Base-by-base conservation (phyloP, 257 asterid genomes). In the Solanum habrochaites region DNA sequence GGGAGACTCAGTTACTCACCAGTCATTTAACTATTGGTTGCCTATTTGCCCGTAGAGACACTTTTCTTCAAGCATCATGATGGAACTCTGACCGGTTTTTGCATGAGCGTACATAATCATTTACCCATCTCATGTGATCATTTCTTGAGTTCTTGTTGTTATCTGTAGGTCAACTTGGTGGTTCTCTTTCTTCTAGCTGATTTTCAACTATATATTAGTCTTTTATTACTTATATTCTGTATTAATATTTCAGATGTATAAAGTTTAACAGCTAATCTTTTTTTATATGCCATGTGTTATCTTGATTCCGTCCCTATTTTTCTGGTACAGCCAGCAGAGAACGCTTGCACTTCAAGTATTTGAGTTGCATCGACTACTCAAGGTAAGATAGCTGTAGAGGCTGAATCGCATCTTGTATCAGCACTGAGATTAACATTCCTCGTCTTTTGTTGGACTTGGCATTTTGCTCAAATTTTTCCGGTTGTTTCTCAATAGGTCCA, bases 281-380 rank as follows among this genome's bases (percentile, higher is more conserved):
- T 31, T 8, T 25, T 39, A 2, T 64, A 37, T 83, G 78, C 20
- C 32, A 25, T 73, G 12, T 39, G 37, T 67, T 49, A 16, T 71
- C 11, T 67, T 90, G 58, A 87, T 27, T 37, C 11, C 75, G 4
- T 69, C 27, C 66, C 31, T 72, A 14, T 78, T 62, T 11, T 47
- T 74, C 40, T 58, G 23, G 86, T 89, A 85, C 95, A 97, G 99
- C 85, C 99, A 95, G 85, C 99, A 95, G 90, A 89, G 98, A 89
- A 93, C 86, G 73, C 96, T 97, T 89, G 98, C 98, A n/a, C 95
- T 94, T 89, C 99, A 97, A 94, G 92, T 97, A 29, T 97, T 97
- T 45, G 99, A 97, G 94, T 91, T 97, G 98, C 99, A 97, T 88
- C 90, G 97, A 91, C 87, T 97, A 88, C 86, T 97, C 39, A 93